Evolutionary conservation across 352 stramenopile species (phyloP).

Genomic region (Phytophthora vignae): DNA sequence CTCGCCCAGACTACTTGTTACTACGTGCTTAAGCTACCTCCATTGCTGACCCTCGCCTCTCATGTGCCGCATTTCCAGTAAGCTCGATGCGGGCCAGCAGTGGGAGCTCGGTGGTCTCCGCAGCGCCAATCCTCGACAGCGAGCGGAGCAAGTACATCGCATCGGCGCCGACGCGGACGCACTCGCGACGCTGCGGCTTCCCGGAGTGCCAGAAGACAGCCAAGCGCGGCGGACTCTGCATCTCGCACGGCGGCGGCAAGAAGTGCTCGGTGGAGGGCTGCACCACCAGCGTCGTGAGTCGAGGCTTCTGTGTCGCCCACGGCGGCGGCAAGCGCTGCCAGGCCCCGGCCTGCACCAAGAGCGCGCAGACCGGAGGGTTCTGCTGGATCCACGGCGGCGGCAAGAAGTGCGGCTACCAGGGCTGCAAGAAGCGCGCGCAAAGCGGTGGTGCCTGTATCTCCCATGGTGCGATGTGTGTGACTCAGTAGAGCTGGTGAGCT

Average conservation of each 20-base stretch:
- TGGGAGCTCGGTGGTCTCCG: slow-evolving; percentile 14
- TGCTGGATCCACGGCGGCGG: slow-evolving; percentile 67
- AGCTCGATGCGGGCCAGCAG: slow-evolving; percentile 33
- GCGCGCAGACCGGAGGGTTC: slow-evolving; percentile 51
- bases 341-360: slow-evolving; percentile 38
- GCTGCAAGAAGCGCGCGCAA: slow-evolving; percentile 62
- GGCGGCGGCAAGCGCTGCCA: slow-evolving; percentile 66
- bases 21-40: slow-evolving; percentile 18
- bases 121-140: slow-evolving; percentile 11
- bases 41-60: background rate
- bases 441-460: slow-evolving; percentile 62
- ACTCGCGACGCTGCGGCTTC: slow-evolving; percentile 48
- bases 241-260: slow-evolving; percentile 63
- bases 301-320: slow-evolving; percentile 68
- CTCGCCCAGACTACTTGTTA: background rate
- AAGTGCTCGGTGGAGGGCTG: slow-evolving; percentile 61
- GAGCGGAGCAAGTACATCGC: slow-evolving; percentile 11
- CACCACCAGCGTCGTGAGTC: slow-evolving; percentile 62
- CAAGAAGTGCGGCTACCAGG: slow-evolving; percentile 61
- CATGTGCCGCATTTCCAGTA: slow-evolving; percentile 26
- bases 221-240: slow-evolving; percentile 62
- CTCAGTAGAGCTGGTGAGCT: background rate
- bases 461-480: slow-evolving; percentile 34
- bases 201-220: slow-evolving; percentile 60
- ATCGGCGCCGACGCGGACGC: slow-evolving; percentile 5